phyloP scores from a whole-genome alignment of 2,329 filamentous ascomycete genomes.

The Endothia cerciana region DNA sequence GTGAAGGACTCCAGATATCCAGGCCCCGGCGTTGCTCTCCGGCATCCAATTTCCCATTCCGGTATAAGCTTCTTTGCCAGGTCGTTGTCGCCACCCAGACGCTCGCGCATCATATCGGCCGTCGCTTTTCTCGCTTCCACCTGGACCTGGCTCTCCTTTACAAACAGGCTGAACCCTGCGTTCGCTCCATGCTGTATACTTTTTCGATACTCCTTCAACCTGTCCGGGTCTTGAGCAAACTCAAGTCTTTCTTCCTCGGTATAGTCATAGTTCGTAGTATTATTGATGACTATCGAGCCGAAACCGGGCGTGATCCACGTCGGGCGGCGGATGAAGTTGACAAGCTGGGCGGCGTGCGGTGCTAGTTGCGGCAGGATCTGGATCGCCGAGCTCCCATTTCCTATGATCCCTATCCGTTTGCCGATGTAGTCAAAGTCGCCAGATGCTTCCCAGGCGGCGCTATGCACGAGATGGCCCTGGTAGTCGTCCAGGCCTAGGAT shows the following conservation, averaged over 20 bases:
- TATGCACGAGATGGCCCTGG: constrained; percentile 21
- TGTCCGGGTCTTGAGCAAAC: constrained; percentile 50
- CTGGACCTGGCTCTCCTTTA: constrained; percentile 25
- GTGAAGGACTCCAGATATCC: constrained; percentile 33
- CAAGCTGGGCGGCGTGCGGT: constrained; percentile 41
- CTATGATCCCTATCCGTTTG: constrained; percentile 18
- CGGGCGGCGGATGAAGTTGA: constrained; percentile 41
- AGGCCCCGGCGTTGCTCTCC: constrained; percentile 31
- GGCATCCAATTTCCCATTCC: constrained; percentile 32
- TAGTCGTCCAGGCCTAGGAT: constrained; percentile 44
- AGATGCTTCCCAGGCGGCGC: constrained; percentile 14
- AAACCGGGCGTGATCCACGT: constrained; percentile 40
- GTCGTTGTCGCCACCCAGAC: constrained; percentile 44
- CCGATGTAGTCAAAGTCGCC: constrained; percentile 12
- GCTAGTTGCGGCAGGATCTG: constrained; percentile 38
- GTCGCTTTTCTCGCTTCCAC: constrained; percentile 45
- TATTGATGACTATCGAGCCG: constrained; percentile 27
- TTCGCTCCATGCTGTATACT: constrained; percentile 35
- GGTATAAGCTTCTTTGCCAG: constrained; percentile 40
- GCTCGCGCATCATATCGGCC: constrained; percentile 45
- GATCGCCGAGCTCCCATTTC: constrained; percentile 24
- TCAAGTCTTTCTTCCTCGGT: constrained; percentile 20
- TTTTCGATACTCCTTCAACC: constrained; percentile 55
- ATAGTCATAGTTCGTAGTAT: constrained; percentile 8
- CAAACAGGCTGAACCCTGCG: constrained; percentile 45